phyloP scores from a whole-genome alignment of 306 rosid species.

The Castanea sativa region DNA sequence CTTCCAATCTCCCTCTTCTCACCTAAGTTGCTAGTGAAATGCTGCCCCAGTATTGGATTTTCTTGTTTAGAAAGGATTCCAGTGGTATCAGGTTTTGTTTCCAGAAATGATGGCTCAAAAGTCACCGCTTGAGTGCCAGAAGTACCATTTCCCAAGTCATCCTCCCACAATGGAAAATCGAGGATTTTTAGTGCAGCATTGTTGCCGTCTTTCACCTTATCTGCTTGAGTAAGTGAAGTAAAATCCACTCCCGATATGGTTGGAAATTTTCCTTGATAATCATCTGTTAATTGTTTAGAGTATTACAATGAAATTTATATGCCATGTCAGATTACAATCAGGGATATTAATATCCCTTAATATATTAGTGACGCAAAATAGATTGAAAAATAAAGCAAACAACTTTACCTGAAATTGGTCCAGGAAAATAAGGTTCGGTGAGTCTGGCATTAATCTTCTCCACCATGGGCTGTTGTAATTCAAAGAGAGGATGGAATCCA shows the following conservation, averaged over 20 bases:
- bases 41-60: conserved; percentile 32
- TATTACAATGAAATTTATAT: conserved; percentile 13
- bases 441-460: conserved; percentile 39
- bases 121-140: conserved; percentile 36
- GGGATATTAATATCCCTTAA: background rate
- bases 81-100: conserved; percentile 27
- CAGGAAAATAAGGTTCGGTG: conserved; percentile 36
- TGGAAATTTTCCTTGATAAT: conserved; percentile 44
- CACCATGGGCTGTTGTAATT: conserved; percentile 39
- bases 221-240: conserved; percentile 40
- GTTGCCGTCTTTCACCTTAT: conserved; percentile 32
- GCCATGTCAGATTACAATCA: conserved; percentile 8
- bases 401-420: conserved; percentile 43
- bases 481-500: conserved; percentile 36
- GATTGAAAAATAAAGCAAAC: conserved; percentile 1
- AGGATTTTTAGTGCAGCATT: conserved; percentile 36
- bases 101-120: conserved; percentile 49
- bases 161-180: conserved; percentile 42
- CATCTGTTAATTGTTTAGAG: conserved; percentile 38
- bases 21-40: conserved; percentile 30
- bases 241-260: conserved; percentile 37
- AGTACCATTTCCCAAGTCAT: conserved; percentile 31
- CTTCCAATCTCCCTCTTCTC: conserved; percentile 32
- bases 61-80: conserved; percentile 46
- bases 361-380: background rate